Base-by-base conservation (phyloP, 352 stramenopile species). In the Pythium rishiriense region DNA sequence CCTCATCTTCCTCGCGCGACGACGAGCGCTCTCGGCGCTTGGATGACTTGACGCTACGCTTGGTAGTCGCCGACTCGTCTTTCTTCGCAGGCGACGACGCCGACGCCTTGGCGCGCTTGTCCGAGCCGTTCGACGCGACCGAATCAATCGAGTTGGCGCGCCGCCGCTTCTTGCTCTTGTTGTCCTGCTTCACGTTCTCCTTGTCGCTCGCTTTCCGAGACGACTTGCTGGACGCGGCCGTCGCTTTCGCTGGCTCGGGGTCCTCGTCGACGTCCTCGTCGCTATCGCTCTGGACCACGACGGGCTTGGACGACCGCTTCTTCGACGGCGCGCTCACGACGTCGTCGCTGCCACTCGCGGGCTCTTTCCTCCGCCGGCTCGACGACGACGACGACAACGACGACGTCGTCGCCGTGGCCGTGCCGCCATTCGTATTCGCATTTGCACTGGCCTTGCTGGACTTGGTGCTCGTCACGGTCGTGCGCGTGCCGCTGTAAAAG, bases 401-500 rank as follows among this genome's bases (percentile, higher is more conserved):
- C 14, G 37, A 11, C n/a, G 22, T 33, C 4, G 11, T 58, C 21
- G 51, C 7, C 51, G 46, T 68, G 21, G 49, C 48, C 31, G 33
- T 48, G 24, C 33, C 46, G 8, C 58, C 58, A 70, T 60, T 68
- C 55, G 58, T 39, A 48, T 65, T 80, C 28, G 69, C 55, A 15
- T 68, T 62, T 1, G 24, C n/a, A n/a, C n/a, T 24, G 8, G 53
- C 22, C 21, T 64, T 66, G 15, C 35, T 69, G 15, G 69, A 43
- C 64, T 91, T 91, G 22, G 73, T 61, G 58, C 82, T 84, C 22
- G 76, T 68, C 22, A 72, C 59, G n/a, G 72, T 60, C 21, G 51
- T 50, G 11, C 54, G 62, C 47, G 62, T 88, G 51, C 77, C 79
- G 43, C 82, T 87, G 70, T 91, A 81, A 49, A 91, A 91, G 21